These are phyloP conservation scores for Talaromyces rugulosus DNA, from an alignment of 2,329 filamentous ascomycete species.

Conservation along the genomic window DNA sequence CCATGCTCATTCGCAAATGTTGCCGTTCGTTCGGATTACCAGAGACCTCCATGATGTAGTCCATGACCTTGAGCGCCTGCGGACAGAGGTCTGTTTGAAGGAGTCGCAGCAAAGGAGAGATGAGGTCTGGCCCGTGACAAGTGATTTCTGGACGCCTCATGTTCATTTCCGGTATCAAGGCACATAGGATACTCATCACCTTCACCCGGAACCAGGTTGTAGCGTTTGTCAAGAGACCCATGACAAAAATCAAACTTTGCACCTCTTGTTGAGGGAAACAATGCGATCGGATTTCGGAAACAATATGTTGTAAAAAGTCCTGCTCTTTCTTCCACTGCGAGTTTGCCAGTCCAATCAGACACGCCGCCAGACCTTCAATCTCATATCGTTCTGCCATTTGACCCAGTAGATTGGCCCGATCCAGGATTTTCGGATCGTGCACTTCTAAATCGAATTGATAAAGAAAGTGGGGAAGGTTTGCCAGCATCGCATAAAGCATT, in stretches of 20 bases:
- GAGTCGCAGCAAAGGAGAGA: slow-evolving; percentile 83
- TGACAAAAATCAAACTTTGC: slow-evolving; percentile 79
- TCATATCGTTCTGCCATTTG: slow-evolving; percentile 70
- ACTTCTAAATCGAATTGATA: slow-evolving; percentile 67
- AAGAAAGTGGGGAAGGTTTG: slow-evolving; percentile 85
- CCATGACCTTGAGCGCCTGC: slow-evolving; percentile 83
- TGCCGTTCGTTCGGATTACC: slow-evolving; percentile 90
- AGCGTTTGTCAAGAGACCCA: slow-evolving; percentile 86
- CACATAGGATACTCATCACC: slow-evolving; percentile 83
- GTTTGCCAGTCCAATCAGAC: slow-evolving; percentile 66
- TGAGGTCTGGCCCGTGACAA: slow-evolving; percentile 86
- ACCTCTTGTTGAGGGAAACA: slow-evolving; percentile 84
- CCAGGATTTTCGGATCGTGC: slow-evolving; percentile 53
- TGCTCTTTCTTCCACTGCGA: slow-evolving; percentile 62
- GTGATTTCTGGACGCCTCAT: slow-evolving; percentile 89
- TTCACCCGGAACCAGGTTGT: slow-evolving; percentile 86
- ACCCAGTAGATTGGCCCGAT: slow-evolving; percentile 66
- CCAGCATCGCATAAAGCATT: slow-evolving; percentile 78
- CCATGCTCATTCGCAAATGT: slow-evolving; percentile 97
- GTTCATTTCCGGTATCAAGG: slow-evolving; percentile 83
- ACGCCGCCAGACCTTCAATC: slow-evolving; percentile 61
- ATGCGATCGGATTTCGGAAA: slow-evolving; percentile 68
- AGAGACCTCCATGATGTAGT: slow-evolving; percentile 92
- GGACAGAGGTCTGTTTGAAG: slow-evolving; percentile 92
- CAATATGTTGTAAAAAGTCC: slow-evolving; percentile 72